Conservation (phyloP, 2,329 filamentous ascomycete species). For the Fusarium sp. region DNA sequence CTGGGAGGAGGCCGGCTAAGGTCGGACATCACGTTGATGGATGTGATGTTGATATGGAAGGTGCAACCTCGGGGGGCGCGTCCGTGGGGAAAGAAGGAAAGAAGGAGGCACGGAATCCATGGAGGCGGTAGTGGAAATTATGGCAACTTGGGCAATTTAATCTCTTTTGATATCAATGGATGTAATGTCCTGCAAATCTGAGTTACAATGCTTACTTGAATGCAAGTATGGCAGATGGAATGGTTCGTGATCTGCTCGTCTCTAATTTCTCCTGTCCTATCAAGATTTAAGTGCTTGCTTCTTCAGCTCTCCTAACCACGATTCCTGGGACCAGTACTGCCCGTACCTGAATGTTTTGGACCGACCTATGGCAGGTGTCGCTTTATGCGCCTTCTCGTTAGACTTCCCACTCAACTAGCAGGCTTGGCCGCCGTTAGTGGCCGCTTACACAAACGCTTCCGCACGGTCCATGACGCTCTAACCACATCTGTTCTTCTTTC, state of each 20-base stretch:
- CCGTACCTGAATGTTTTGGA: neutral
- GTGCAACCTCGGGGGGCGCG: neutral
- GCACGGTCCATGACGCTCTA: slow-evolving; percentile 11
- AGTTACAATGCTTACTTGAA: neutral
- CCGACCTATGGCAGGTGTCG: slow-evolving; percentile 5
- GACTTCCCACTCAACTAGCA: slow-evolving; percentile 9
- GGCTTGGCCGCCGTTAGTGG: slow-evolving; percentile 21
- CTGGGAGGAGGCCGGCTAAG: slow-evolving; percentile 21
- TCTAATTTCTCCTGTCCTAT: slow-evolving; percentile 13
- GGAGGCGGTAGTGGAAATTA: neutral
- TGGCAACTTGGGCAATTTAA: neutral
- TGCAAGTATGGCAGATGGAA: neutral
- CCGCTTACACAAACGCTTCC: slow-evolving; percentile 11
- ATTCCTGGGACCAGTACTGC: neutral
- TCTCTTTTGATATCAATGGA: neutral
- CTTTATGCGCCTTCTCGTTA: slow-evolving; percentile 19
- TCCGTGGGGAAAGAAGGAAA: neutral
- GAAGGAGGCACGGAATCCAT: neutral
- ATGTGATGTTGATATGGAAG: neutral
- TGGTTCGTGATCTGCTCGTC: neutral
- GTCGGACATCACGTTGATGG: slow-evolving; percentile 13
- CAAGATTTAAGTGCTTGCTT: slow-evolving; percentile 20
- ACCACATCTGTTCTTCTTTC: slow-evolving; percentile 12
- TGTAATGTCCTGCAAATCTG: neutral
- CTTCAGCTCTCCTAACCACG: neutral